These are phyloP conservation scores for Curvularia hawaiiensis DNA, from an alignment of 2,329 filamentous ascomycete species.

Conservation along the genomic window DNA sequence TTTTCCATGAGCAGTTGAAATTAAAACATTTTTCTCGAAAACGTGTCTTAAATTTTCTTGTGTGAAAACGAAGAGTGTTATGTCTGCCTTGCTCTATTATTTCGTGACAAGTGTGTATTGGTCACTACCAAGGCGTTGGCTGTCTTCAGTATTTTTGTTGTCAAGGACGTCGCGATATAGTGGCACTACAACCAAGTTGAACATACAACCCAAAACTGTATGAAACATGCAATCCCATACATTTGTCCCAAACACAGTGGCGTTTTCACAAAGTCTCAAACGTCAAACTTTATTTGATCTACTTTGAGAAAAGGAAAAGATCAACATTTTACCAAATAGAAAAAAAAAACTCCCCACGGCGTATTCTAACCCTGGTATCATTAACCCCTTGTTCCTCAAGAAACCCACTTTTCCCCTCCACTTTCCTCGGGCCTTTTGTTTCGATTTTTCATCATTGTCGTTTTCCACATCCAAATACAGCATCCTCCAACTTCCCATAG, in stretches of 20 bases:
- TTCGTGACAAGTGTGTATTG: too few relatives aligned
- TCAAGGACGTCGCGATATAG: too few relatives aligned
- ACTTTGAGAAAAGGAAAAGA: not conserved
- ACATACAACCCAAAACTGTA: not conserved
- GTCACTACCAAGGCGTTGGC: too few relatives aligned
- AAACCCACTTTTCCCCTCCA: not conserved
- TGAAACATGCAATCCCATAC: too few relatives aligned
- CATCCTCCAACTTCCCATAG: not conserved
- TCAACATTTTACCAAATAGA: not conserved
- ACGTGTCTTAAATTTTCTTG: too few relatives aligned
- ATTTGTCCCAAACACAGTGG: not conserved
- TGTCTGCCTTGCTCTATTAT: too few relatives aligned
- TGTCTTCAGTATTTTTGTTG: too few relatives aligned
- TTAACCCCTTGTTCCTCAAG: constrained; percentile 10
- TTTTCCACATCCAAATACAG: not conserved
- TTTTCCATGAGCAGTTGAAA: too few relatives aligned
- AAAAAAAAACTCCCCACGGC: constrained; percentile 5
- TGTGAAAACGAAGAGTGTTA: too few relatives aligned
- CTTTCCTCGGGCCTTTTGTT: not conserved
- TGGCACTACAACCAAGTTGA: too few relatives aligned
- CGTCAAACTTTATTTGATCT: not conserved
- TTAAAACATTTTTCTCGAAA: too few relatives aligned
- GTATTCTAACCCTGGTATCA: constrained; percentile 27
- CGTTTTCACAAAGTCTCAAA: not conserved
- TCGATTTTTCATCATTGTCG: not conserved